Percentiles rank a stretch among this genome's conserved stretches.
phyloP scores from a whole-genome alignment of 169 alveolate genomes.

The Eimeria praecox region DNA sequence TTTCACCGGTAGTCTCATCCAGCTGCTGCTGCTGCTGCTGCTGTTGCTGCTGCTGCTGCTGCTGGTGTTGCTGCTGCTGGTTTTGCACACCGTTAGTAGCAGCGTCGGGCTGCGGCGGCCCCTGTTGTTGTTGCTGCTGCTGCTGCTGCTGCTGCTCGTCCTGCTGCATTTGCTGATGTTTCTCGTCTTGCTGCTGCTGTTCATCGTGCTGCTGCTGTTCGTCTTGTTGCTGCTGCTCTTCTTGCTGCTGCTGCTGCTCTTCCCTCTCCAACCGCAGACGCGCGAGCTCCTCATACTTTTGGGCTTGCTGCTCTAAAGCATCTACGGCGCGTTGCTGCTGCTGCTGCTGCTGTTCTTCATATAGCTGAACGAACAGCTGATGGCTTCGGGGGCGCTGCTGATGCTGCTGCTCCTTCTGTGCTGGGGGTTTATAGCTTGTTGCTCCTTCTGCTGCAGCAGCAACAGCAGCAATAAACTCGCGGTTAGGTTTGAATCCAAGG shows the following conservation, averaged over 20 bases:
- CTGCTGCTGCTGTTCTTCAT: constrained; percentile 78
- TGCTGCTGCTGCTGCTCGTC: constrained; percentile 13
- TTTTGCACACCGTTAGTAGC: background rate
- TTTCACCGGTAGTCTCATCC: background rate
- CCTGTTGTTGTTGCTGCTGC: background rate
- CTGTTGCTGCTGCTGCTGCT: background rate
- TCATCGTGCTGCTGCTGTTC: constrained; percentile 25
- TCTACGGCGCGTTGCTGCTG: constrained; percentile 30
- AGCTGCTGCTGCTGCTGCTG: background rate
- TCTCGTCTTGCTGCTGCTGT: background rate
- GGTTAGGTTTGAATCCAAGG: constrained; percentile 72
- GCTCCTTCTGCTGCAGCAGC: constrained; percentile 64
- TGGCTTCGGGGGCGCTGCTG: constrained; percentile 48
- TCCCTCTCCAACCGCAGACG: constrained; percentile 37
- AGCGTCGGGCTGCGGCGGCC: background rate
- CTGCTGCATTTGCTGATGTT: constrained; percentile 51
- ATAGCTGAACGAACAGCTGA: constrained; percentile 50
- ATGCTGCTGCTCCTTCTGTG: constrained; percentile 62
- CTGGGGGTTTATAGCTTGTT: constrained; percentile 1
- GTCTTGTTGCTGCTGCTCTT: constrained; percentile 20
- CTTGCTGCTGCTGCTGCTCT: constrained; percentile 45
- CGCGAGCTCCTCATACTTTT: constrained; percentile 29
- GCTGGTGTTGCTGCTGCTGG: background rate
- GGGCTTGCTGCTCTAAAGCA: constrained; percentile 28
- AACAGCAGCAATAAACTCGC: constrained; percentile 66